phyloP scores from a whole-genome alignment of 306 rosid genomes.

The Geum urbanum region DNA sequence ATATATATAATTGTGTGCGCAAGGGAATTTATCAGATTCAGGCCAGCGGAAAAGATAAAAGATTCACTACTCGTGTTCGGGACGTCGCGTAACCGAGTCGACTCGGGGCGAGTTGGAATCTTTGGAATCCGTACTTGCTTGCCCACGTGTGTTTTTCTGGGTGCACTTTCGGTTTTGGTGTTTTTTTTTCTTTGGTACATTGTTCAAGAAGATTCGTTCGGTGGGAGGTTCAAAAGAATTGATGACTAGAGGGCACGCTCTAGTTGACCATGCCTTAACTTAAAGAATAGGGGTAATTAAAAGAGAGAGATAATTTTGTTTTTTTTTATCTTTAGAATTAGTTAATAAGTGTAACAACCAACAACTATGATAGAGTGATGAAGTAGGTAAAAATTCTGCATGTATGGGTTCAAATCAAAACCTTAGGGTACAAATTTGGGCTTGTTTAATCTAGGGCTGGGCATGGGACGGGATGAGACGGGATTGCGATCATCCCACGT shows the following conservation, averaged over 20 bases:
- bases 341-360: neutral
- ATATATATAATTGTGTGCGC: constrained; percentile 13
- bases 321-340: too few relatives aligned
- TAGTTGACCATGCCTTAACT: constrained; percentile 28
- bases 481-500: too few relatives aligned
- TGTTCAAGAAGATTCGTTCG: constrained; percentile 36
- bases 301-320: neutral
- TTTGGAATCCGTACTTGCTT: constrained; percentile 37
- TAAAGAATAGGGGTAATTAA: neutral
- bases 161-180: neutral
- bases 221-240: constrained; percentile 26
- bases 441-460: too few relatives aligned
- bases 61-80: constrained; percentile 48
- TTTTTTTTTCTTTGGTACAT: neutral
- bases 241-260: constrained; percentile 27
- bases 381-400: too few relatives aligned
- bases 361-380: too few relatives aligned
- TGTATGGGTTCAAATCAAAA: too few relatives aligned
- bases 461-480: too few relatives aligned
- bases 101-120: constrained; percentile 37
- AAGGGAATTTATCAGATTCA: constrained; percentile 50
- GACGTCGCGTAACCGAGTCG: constrained; percentile 61
- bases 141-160: constrained; percentile 25
- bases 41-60: constrained; percentile 38
- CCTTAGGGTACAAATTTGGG: too few relatives aligned